Conservation (phyloP, 2,329 filamentous ascomycete genomes). For the Apiospora rasikravindrae region DNA sequence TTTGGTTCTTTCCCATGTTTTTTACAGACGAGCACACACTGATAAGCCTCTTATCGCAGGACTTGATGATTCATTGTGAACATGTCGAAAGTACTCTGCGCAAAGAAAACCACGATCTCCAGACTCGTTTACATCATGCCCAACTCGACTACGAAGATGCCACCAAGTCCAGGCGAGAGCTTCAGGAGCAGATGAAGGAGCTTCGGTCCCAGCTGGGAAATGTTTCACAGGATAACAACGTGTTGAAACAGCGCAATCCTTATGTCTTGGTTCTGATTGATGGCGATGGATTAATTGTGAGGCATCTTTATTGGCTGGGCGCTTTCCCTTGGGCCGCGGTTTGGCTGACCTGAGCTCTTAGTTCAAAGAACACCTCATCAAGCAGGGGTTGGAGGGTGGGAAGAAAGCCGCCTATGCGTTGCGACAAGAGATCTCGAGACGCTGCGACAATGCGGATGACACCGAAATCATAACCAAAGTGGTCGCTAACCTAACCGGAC, state of each 20-base stretch:
- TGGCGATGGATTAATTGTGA: slow-evolving; percentile 66
- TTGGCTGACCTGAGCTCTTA: slow-evolving; percentile 35
- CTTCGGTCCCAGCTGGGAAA: slow-evolving; percentile 43
- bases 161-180: slow-evolving; percentile 52
- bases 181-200: slow-evolving; percentile 54
- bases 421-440: slow-evolving; percentile 51
- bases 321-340: slow-evolving; percentile 24
- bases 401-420: slow-evolving; percentile 58
- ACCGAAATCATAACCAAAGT: slow-evolving; percentile 62
- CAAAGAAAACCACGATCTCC: slow-evolving; percentile 50
- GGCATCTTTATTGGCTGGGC: slow-evolving; percentile 26
- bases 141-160: slow-evolving; percentile 58
- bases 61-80: slow-evolving; percentile 53
- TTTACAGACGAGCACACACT: not conserved
- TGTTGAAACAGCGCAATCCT: slow-evolving; percentile 55
- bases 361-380: slow-evolving; percentile 63
- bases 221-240: slow-evolving; percentile 45
- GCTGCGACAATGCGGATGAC: slow-evolving; percentile 51
- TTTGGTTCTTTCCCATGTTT: slow-evolving; percentile 18
- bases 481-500: slow-evolving; percentile 58
- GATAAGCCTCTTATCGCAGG: slow-evolving; percentile 39
- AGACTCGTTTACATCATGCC: slow-evolving; percentile 47
- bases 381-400: slow-evolving; percentile 60
- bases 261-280: slow-evolving; percentile 68
- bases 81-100: slow-evolving; percentile 47